Evolutionary conservation across 1,284 basidiomycete species (phyloP), one percentile per base, ranked within the genome.

Genomic region (Sparassis latifolia): DNA sequence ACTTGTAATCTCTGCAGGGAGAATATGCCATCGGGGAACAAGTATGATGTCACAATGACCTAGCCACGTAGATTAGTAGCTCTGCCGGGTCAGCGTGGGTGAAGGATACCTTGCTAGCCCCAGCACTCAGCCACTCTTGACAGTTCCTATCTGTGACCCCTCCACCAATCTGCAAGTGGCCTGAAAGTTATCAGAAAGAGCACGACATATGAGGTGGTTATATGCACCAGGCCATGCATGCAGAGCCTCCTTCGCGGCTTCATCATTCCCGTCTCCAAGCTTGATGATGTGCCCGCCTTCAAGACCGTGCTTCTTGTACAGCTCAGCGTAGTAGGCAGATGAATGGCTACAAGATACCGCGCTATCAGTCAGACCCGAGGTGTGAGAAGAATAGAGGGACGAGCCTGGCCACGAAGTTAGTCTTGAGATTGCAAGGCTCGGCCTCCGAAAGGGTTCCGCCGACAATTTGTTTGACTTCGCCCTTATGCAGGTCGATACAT

Each of bases 381-480:
- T 48, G 47, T 48, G 45, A 52, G 39, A 44, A 31, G 45, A 12
- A 30, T 37, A 46, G 50, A 43, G 31, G 45, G 44, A 77, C 82
- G 61, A 60, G 86, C 93, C 81, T 89, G 52, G 96, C 85, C 42
- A 97, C 83, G 66, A 97, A 99, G 69, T 99, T 99, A 28, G 93
- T 97, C 64, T 80, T 82, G 53, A 98, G 79, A 37, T 72, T 71
- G 20, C 76, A 71, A 5, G 85, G 79, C 47, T 81, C 69, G 20
- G 70, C 64, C 46, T 91, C 84, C 6, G 83, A 85, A 33, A 99
- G 77, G 1, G 93, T 96, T 2, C 94, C 93, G 31, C 97, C 97
- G 7, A 99, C 93, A 53, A 99, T 99, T 72, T 99, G 97, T 70
- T 99, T 99, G 51, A 99, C 97, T 61, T 91, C 75, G 7, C 94